Evolutionary conservation across 2,329 filamentous ascomycete species (phyloP).

Genomic region (Davidsoniella virescens): DNA sequence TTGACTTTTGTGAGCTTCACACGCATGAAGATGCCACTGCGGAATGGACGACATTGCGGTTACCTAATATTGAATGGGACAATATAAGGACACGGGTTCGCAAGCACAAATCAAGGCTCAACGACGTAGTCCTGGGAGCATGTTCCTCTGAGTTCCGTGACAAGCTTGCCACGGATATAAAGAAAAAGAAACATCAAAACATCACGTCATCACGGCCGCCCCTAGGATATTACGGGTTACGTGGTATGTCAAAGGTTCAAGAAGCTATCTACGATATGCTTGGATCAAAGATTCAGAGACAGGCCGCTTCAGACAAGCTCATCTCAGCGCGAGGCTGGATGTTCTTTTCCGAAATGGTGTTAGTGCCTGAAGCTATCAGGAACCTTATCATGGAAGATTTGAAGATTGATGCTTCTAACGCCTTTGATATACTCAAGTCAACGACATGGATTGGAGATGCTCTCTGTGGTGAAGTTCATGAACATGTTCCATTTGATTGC

Average conservation of each 20-base stretch:
- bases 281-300: constrained; percentile 40
- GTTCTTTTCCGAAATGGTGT: constrained; percentile 54
- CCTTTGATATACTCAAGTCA: constrained; percentile 42
- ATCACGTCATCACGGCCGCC: constrained; percentile 39
- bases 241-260: constrained; percentile 56
- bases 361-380: constrained; percentile 56
- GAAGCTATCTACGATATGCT: constrained; percentile 49
- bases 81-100: constrained; percentile 41
- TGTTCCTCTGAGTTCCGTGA: constrained; percentile 44
- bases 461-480: constrained; percentile 45
- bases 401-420: constrained; percentile 26
- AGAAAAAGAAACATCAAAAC: constrained; percentile 41
- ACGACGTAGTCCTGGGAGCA: constrained; percentile 40
- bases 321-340: constrained; percentile 51
- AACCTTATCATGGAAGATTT: constrained; percentile 42
- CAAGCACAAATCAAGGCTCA: constrained; percentile 37
- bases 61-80: constrained; percentile 58
- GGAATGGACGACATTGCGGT: constrained; percentile 35
- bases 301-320: constrained; percentile 46
- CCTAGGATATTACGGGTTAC: constrained; percentile 71
- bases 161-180: constrained; percentile 36
- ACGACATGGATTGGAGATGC: constrained; percentile 52
- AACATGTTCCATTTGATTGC: constrained; percentile 11
- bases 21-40: constrained; percentile 35
- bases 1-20: constrained; percentile 48